A percentile compares a stretch with the other conserved stretches of the same genome.
These are phyloP conservation scores for Biscogniauxia sp. DNA, from an alignment of 2,329 filamentous ascomycete genomes.

Conservation along the genomic window DNA sequence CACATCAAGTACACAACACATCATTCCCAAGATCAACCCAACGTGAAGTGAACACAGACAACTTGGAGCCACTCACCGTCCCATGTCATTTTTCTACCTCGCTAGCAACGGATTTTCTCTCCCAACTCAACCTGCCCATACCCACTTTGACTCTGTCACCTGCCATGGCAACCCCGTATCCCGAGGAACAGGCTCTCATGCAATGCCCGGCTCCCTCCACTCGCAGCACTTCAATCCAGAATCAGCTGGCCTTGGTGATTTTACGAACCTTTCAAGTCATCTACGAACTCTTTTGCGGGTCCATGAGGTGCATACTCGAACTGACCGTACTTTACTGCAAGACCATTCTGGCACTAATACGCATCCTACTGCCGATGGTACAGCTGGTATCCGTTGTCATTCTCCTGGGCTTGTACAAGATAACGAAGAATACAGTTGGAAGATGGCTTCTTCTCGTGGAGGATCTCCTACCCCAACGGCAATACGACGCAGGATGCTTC, in stretches of 20 bases:
- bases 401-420: background rate
- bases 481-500: background rate
- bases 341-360: background rate
- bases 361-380: background rate
- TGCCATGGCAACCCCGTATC: slow-evolving; percentile 2
- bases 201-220: background rate
- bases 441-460: slow-evolving; percentile 1
- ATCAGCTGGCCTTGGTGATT: background rate
- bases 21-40: no score
- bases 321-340: background rate
- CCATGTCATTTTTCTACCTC: slow-evolving; percentile 4
- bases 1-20: no score
- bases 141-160: background rate
- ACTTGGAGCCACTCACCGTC: background rate
- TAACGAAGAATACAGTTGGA: background rate
- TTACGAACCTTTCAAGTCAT: background rate
- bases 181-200: background rate
- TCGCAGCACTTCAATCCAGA: background rate
- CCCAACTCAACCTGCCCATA: background rate
- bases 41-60: no score
- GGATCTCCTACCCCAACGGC: background rate
- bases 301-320: background rate
- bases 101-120: slow-evolving; percentile 5
- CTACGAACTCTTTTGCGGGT: background rate
- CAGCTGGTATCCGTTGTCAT: background rate